A percentile compares a stretch with the other conserved stretches of the same genome.
Evolutionary conservation across 73 alveolate species (phyloP).

Genomic region (Loxodes magnus): DNA sequence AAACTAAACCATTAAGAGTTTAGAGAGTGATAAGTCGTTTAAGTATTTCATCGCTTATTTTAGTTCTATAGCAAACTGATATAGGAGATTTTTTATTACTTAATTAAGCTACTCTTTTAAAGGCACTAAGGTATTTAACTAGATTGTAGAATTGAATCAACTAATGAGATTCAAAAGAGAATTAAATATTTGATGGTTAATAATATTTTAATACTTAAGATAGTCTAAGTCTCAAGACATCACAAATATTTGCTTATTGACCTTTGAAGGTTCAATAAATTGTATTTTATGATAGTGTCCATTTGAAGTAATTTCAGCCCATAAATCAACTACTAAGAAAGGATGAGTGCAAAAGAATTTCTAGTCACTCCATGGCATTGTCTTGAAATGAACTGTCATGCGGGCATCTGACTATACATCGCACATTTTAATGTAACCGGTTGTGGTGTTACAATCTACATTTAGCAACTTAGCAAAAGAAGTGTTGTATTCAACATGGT

Average conservation of each 20-base stretch:
- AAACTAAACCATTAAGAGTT: too few species aligned
- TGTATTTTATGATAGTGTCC: constrained; percentile 17
- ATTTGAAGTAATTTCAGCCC: constrained; percentile 40
- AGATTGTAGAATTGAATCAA: too few species aligned
- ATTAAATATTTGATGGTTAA: too few species aligned
- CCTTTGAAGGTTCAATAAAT: constrained; percentile 1
- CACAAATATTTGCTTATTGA: constrained; percentile 3
- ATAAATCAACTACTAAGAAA: constrained; percentile 41
- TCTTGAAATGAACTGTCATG: constrained; percentile 52
- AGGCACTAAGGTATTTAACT: too few species aligned
- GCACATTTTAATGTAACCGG: constrained; percentile 51
- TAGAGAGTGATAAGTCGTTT: too few species aligned
- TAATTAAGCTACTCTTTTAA: too few species aligned
- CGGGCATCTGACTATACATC: constrained; percentile 54
- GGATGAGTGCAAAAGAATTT: constrained; percentile 50
- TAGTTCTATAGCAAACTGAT: too few species aligned
- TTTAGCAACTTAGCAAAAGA: constrained; percentile 48
- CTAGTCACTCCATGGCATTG: constrained; percentile 62
- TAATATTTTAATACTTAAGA: too few species aligned
- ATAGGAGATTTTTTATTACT: too few species aligned
- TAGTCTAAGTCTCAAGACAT: neutral
- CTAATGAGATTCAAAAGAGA: too few species aligned
- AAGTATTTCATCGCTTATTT: too few species aligned
- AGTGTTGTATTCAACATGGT: constrained; percentile 49
- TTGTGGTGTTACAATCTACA: constrained; percentile 51